Conservation (phyloP, 768 basidiomycete genomes). For the Mrakia hoshinonis region DNA sequence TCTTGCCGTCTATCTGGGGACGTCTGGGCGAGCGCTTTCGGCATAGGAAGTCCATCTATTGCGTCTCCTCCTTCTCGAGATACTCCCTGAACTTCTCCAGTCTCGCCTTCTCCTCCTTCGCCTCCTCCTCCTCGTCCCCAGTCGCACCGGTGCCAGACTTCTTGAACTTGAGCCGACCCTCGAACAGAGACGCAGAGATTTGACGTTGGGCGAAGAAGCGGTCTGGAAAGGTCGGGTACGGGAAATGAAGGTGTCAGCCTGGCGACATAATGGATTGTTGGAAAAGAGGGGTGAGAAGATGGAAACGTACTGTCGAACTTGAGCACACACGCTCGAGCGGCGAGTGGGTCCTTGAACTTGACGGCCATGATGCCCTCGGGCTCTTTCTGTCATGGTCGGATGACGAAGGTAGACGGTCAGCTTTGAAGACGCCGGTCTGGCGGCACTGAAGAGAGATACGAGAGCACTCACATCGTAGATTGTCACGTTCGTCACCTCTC, state of each 20-base stretch:
- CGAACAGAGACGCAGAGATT: constrained; percentile 71
- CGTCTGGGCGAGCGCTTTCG: no score
- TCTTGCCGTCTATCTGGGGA: no score
- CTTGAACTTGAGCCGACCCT: constrained; percentile 70
- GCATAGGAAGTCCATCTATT: constrained; percentile 5
- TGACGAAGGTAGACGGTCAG: no score
- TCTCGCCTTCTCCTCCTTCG: constrained; percentile 70
- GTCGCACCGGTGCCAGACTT: constrained; percentile 61
- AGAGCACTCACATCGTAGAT: constrained; percentile 73
- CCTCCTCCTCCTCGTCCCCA: constrained; percentile 52
- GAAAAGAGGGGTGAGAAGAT: neutral
- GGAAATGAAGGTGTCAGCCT: neutral
- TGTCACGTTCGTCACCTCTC: constrained; percentile 91
- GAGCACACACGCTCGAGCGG: constrained; percentile 81
- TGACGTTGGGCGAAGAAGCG: constrained; percentile 28
- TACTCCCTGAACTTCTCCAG: constrained; percentile 60
- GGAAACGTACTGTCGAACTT: constrained; percentile 6
- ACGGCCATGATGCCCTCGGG: constrained; percentile 89
- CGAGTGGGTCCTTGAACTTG: constrained; percentile 84
- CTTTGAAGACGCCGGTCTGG: no score
- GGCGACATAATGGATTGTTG: neutral
- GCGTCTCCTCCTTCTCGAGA: constrained; percentile 15
- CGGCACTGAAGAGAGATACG: neutral
- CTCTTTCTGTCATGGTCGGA: constrained; percentile 57
- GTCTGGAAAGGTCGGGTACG: constrained; percentile 5